Evolutionary conservation across 2,329 filamentous ascomycete species (phyloP).

Genomic region (Claviceps arundinis): DNA sequence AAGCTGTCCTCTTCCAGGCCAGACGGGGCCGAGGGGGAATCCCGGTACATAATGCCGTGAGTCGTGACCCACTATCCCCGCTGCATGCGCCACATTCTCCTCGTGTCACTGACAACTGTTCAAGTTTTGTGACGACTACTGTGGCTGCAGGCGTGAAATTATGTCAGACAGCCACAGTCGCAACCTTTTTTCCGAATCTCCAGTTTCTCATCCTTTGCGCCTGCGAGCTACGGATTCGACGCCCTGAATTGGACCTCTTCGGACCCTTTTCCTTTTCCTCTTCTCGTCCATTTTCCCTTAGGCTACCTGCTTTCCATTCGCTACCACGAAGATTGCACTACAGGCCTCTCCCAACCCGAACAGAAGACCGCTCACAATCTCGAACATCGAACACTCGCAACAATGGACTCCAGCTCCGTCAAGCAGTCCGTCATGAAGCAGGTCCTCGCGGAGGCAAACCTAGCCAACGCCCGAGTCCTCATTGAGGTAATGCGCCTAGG

Average conservation of each 20-base stretch:
- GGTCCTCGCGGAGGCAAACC: slow-evolving; percentile 49
- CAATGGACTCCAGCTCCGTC: slow-evolving; percentile 45
- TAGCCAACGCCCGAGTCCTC: slow-evolving; percentile 55
- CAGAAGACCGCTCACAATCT: neutral
- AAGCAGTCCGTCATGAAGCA: slow-evolving; percentile 53
- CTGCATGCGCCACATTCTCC: slow-evolving; percentile 2
- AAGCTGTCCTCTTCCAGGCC: slow-evolving; percentile 13
- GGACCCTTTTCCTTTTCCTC: neutral
- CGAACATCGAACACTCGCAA: neutral
- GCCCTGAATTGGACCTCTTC: too few species aligned
- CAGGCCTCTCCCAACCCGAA: neutral
- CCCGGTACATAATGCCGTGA: slow-evolving; percentile 12
- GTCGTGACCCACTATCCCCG: neutral
- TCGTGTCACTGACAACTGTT: neutral
- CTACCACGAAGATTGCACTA: too few species aligned
- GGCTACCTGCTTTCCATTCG: neutral
- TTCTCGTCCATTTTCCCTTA: neutral
- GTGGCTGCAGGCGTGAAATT: slow-evolving; percentile 3
- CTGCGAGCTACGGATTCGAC: neutral
- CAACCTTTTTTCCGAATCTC: neutral
- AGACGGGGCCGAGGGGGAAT: slow-evolving; percentile 1
- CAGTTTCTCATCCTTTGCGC: neutral
- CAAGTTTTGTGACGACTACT: neutral
- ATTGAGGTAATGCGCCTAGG: slow-evolving; percentile 42
- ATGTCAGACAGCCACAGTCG: slow-evolving; percentile 13